Evolutionary conservation across 2,329 filamentous ascomycete genomes (phyloP).

Genomic region (Monascus ruber): DNA sequence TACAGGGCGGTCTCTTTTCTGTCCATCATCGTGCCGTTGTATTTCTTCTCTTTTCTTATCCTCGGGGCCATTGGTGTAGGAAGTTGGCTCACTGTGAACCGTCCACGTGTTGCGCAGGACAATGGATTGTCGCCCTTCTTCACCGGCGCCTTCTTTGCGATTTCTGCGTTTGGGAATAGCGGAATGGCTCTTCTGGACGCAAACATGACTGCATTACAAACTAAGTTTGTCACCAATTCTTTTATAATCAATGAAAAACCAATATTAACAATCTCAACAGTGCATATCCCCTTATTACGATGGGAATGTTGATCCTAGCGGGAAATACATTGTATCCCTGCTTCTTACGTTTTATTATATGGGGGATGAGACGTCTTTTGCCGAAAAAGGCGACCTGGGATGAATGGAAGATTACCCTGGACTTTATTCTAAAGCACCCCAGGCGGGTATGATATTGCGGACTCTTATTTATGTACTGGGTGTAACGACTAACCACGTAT

Average conservation of each 20-base stretch:
- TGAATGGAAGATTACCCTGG: conserved; percentile 19
- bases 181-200: conserved; percentile 40
- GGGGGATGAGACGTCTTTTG: conserved; percentile 31
- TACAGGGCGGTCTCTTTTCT: conserved; percentile 29
- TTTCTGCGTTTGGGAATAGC: conserved; percentile 41
- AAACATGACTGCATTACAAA: conserved; percentile 30
- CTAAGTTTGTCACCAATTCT: conserved; percentile 20
- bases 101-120: conserved; percentile 24
- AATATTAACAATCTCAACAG: conserved; percentile 8
- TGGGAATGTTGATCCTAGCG: conserved; percentile 23
- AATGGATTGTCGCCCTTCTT: conserved; percentile 42
- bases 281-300: conserved; percentile 29
- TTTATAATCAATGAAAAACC: conserved; percentile 9
- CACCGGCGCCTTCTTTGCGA: conserved; percentile 29
- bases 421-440: conserved; percentile 26
- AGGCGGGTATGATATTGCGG: conserved; percentile 10
- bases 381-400: conserved; percentile 15
- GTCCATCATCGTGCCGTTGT: conserved; percentile 30
- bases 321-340: conserved; percentile 24
- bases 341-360: conserved; percentile 51
- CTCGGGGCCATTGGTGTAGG: conserved; percentile 37
- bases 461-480: background rate
- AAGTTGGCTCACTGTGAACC: conserved; percentile 34
- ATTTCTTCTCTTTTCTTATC: conserved; percentile 37
- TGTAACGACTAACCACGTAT: background rate